Evolutionary conservation across 306 rosid species (phyloP), one percentile per base, ranked within the genome.

Genomic region (Quercus aquifolioides): DNA sequence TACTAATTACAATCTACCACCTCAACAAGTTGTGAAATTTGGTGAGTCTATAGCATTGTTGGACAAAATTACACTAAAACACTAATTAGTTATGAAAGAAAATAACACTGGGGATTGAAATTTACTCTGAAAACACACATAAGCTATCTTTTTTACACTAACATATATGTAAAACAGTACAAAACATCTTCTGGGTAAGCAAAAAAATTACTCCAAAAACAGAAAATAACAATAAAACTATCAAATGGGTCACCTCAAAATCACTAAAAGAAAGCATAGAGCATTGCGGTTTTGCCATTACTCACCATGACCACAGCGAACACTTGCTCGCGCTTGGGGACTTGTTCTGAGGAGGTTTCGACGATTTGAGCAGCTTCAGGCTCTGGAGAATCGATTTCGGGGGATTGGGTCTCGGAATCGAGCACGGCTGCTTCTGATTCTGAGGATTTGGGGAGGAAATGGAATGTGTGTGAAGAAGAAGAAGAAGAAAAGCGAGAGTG

Each of bases 231-330:
- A 65, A 65, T 18, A 43, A 78, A 15, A 54, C 9, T 9, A 79
- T 38, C 33, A 6, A 15, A 28, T 54, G 20, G 43, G 67, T 18
- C 35, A n/a, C 31, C 57, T n/a, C 55, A 54, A 38, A 41, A 41
- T n/a, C 15, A 60, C 21, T 41, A 8, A 21, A 75, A 41, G 38
- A 58, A 46, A 25, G 59, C 55, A 51, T 55, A 41, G 1, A 81
- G 41, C 11, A n/a, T 14, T 6, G 8, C 6, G 17, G 15, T 35
- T 74, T 28, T 21, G 20, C 2, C 20, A 35, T 26, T 18, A 85
- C 91, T 76, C 55, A 95, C 99, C 99, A 95, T 90, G 43, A 93
- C 96, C 12, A 95, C 99, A 11, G 94, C 99, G 78, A 93, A 93
- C 70, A 91, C 79, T 25, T 91, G 84, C 82, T 95, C 98, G 75